These are phyloP conservation scores for Hyaloscypha variabilis DNA, from an alignment of 495 filamentous ascomycete genomes.

Conservation along the genomic window DNA sequence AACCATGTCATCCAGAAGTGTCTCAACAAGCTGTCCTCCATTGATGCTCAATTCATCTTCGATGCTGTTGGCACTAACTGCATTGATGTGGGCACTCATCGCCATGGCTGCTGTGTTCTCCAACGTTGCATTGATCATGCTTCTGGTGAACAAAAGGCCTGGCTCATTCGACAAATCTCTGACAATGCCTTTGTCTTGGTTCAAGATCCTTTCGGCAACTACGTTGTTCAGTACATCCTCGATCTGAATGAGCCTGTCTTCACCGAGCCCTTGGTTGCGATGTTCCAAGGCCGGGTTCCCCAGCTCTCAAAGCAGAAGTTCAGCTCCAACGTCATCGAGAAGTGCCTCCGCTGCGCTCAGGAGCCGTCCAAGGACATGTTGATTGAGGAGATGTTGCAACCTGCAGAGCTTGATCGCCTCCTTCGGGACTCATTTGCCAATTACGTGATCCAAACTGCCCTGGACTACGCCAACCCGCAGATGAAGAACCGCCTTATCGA, in stretches of 20 bases:
- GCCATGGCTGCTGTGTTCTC: conserved; percentile 96
- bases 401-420: conserved; percentile 79
- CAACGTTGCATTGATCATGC: conserved; percentile 98
- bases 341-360: conserved; percentile 85
- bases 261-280: conserved; percentile 79
- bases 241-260: conserved; percentile 83
- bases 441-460: conserved; percentile 95
- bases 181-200: conserved; percentile 79
- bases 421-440: conserved; percentile 92
- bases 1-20: conserved; percentile 99
- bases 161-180: conserved; percentile 84
- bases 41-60: conserved; percentile 94
- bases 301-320: conserved; percentile 95
- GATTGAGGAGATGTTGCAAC: conserved; percentile 77
- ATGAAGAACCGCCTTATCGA: conserved; percentile 77
- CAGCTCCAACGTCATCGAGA: conserved; percentile 98
- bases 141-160: conserved; percentile 82
- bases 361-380: conserved; percentile 71
- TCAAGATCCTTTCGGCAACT: conserved; percentile 97
- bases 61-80: conserved; percentile 86
- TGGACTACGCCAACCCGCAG: conserved; percentile 77
- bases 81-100: conserved; percentile 91
- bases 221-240: conserved; percentile 97
- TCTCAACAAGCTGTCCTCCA: conserved; percentile 81
- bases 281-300: conserved; percentile 74